Evolutionary conservation across 129 eudicot genomes (phyloP).

Genomic region (Artemisia argyi): DNA sequence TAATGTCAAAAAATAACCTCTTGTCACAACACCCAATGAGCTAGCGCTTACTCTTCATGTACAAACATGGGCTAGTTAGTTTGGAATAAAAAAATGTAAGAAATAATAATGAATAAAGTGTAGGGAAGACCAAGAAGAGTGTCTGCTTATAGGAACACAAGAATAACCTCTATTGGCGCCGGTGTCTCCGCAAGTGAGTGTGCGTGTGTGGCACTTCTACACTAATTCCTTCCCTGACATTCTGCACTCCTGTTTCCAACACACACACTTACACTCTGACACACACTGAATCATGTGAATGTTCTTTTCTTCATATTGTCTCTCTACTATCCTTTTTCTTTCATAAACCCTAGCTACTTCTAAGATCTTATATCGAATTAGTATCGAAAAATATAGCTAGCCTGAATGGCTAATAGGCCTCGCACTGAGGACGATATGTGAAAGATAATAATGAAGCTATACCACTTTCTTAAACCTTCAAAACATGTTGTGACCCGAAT

Average conservation of each 20-base stretch:
- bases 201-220: conserved; percentile 23
- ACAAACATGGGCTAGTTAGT: not conserved
- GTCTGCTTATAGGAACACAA: conserved; percentile 44
- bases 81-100: not conserved
- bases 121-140: conserved; percentile 35
- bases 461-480: too few species aligned
- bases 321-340: not conserved
- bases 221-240: conserved; percentile 32
- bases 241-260: conserved; percentile 42
- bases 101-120: conserved; percentile 20
- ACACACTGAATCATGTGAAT: conserved; percentile 23
- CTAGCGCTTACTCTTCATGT: too few species aligned
- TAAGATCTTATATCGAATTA: too few species aligned
- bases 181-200: conserved; percentile 67
- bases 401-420: too few species aligned
- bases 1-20: too few species aligned
- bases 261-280: conserved; percentile 22
- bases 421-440: too few species aligned
- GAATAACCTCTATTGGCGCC: conserved; percentile 62
- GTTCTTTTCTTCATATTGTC: conserved; percentile 22
- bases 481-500: too few species aligned
- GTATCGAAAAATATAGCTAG: too few species aligned
- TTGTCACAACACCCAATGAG: too few species aligned
- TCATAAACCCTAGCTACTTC: too few species aligned
- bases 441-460: too few species aligned